Evolutionary conservation across 495 filamentous ascomycete genomes (phyloP), one percentile per base, ranked within the genome.

Genomic region (Bathelium albidoporum): DNA sequence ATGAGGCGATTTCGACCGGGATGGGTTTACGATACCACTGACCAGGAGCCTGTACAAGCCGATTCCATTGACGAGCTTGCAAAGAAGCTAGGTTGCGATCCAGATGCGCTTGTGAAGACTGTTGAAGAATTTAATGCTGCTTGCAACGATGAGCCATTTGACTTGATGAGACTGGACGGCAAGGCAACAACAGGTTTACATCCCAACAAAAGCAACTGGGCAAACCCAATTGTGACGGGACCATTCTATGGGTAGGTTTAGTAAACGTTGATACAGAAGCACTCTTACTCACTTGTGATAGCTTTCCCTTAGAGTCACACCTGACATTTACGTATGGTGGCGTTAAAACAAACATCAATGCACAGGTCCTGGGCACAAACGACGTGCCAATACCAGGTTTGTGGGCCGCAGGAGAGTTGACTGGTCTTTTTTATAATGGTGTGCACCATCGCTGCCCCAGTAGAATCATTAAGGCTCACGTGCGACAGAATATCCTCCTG

Each of bases 1-100:
- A 71, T 69, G 69, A 53, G 68, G 20, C 60, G 62, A 9, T 71
- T 73, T 65, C 61, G 66, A 39, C 69, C 65, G 10, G 60, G 67
- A 52, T 71, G 71, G 69, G 69, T 73, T 45, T 71, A 69, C 58
- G 69, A 73, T 26, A 73, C 71, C 0, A 73, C 71, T 10, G 67
- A 73, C 36, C 58, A 68, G 44, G 69, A 68, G 39, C 69, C 63
- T 43, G 67, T 66, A 52, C 55, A 69, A 32, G 62, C 65, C 7
- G 63, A 71, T 32, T 69, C 63, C 5, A 73, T 68, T 26, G 59
- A 61, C 58, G 67, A 68, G 31, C 58, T 73, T 26, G 67, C 69
- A 16, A 53, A 70, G 44, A 73, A 68, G 58, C 60, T 71, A 28
- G 60, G 63, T 20, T 60, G 69, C 29, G 64, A 70, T 58, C 65